Conservation (phyloP, 345 rosid species). For the Populus euphratica region DNA sequence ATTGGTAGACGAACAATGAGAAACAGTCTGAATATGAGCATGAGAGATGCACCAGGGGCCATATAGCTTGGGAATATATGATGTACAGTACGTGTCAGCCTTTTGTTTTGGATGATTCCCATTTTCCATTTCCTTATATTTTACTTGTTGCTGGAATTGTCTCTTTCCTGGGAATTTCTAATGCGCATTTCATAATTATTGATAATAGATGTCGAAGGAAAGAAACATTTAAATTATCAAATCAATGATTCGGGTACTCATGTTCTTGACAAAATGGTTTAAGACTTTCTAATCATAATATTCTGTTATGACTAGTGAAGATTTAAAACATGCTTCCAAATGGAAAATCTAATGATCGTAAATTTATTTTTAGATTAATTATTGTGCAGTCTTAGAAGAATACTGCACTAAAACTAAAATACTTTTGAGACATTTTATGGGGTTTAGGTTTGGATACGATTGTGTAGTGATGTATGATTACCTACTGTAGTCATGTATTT, state of each 20-base stretch:
- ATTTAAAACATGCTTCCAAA: background rate
- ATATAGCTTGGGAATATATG: conserved; percentile 17
- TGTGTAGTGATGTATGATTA: background rate
- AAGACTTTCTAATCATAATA: background rate
- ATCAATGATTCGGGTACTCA: background rate
- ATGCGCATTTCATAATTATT: background rate
- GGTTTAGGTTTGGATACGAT: background rate
- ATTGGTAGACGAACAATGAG: conserved; percentile 98
- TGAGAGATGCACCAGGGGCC: conserved; percentile 69
- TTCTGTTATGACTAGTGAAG: background rate
- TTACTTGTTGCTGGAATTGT: background rate
- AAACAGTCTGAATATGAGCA: conserved; percentile 88
- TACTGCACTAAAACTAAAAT: background rate
- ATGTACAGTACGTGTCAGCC: conserved; percentile 25
- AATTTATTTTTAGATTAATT: background rate
- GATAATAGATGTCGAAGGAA: background rate
- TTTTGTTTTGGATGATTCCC: background rate
- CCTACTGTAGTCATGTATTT: background rate
- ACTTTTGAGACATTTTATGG: background rate
- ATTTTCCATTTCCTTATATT: background rate
- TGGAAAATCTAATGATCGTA: background rate
- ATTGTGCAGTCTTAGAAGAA: background rate
- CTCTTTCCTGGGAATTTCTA: background rate
- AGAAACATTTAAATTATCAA: background rate
- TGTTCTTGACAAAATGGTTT: background rate